Percentiles rank a stretch among this genome's conserved stretches.
Evolutionary conservation across 176 grass and related monocot genomes (phyloP).

Genomic region (Bolboschoenus planiculmis): DNA sequence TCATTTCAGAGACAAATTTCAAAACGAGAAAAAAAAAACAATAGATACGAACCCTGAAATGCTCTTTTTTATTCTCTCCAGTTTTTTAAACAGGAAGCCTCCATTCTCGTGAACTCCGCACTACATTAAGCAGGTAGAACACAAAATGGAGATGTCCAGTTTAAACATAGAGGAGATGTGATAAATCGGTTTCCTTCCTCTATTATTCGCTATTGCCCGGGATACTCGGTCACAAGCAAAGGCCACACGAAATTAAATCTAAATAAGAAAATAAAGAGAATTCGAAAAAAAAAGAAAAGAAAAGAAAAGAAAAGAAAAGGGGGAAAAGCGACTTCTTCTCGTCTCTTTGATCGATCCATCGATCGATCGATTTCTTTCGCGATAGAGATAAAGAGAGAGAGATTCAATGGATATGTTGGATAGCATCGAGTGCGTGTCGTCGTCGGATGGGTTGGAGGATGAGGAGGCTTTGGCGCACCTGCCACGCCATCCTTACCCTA

Average conservation of each 20-base stretch:
- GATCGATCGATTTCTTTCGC: not conserved
- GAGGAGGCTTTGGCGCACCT: slow-evolving; percentile 17
- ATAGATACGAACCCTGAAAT: not conserved
- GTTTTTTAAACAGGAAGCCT: not conserved
- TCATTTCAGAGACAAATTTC: too few species aligned
- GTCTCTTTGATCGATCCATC: slow-evolving; percentile 3
- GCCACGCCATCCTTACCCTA: slow-evolving; percentile 29
- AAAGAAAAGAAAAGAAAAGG: not conserved
- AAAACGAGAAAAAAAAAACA: not conserved
- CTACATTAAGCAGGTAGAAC: not conserved
- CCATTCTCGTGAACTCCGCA: not conserved
- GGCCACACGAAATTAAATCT: not conserved
- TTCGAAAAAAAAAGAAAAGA: not conserved
- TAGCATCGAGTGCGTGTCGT: slow-evolving; percentile 66
- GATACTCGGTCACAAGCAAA: not conserved
- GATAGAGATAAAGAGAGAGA: not conserved
- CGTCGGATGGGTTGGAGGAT: slow-evolving; percentile 38
- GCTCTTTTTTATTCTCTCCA: not conserved
- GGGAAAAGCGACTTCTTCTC: not conserved
- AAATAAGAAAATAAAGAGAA: slow-evolving; percentile 11
- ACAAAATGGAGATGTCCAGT: not conserved
- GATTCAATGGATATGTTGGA: slow-evolving; percentile 42
- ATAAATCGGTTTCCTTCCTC: not conserved
- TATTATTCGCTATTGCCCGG: too few species aligned
- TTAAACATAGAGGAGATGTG: not conserved